Percentiles rank a stretch among this genome's conserved stretches.
Evolutionary conservation across 306 rosid genomes (phyloP).

Genomic region (Pterocarpus santalinus): DNA sequence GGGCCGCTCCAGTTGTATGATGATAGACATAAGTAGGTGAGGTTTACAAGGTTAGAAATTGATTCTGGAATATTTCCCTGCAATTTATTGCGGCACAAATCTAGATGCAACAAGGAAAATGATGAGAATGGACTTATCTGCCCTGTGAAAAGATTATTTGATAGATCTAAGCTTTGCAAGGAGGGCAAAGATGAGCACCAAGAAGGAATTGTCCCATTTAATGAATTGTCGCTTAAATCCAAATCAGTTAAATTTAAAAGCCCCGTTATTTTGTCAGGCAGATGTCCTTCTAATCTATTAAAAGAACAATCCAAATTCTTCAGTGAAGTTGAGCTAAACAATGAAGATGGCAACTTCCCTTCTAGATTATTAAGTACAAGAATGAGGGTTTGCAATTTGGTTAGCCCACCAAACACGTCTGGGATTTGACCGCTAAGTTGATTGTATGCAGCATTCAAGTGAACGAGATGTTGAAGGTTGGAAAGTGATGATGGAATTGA

Average conservation of each 20-base stretch:
- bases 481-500: no score
- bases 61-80: slow-evolving; percentile 28
- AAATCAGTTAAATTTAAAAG: neutral
- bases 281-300: neutral
- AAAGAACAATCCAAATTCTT: neutral
- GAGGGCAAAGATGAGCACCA: slow-evolving; percentile 12
- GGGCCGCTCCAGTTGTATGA: neutral
- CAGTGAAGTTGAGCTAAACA: neutral
- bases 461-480: no score
- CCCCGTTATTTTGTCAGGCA: neutral
- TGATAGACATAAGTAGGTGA: neutral
- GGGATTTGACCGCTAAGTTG: slow-evolving; percentile 1
- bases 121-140: neutral
- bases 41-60: slow-evolving; percentile 26
- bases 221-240: neutral
- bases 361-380: neutral
- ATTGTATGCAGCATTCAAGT: no score
- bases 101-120: neutral
- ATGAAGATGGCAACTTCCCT: neutral
- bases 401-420: neutral
- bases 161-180: neutral
- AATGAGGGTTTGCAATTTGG: neutral
- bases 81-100: slow-evolving; percentile 7
- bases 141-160: neutral
- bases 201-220: slow-evolving; percentile 29